Conservation (phyloP, 1,284 basidiomycete species). For the Sphagnurus paluster region DNA sequence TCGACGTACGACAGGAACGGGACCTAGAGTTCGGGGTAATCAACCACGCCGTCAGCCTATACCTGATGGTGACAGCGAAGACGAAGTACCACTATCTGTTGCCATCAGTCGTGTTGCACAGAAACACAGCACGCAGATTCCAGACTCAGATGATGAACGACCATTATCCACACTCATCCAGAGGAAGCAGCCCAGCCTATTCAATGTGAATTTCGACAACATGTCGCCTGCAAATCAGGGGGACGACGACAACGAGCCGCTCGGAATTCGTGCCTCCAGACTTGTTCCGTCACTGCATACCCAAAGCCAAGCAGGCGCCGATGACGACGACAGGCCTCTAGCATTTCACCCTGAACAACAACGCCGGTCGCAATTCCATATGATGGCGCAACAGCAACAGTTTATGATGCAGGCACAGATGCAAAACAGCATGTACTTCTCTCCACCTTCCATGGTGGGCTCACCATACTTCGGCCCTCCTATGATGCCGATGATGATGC, state of each 20-base stretch:
- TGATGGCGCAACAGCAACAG: conserved; percentile 56
- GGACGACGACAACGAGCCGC: conserved; percentile 68
- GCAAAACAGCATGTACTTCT: conserved; percentile 72
- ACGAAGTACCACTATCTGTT: conserved; percentile 72
- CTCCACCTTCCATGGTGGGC: conserved; percentile 62
- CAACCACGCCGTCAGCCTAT: conserved; percentile 17
- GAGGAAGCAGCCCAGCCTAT: conserved; percentile 50
- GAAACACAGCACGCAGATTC: conserved; percentile 34
- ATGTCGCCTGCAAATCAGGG: conserved; percentile 22
- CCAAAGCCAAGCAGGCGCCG: conserved; percentile 24
- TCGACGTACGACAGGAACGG: conserved; percentile 55
- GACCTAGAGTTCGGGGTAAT: conserved; percentile 46
- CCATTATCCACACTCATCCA: conserved; percentile 63
- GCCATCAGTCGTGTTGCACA: conserved; percentile 53
- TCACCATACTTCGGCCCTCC: conserved; percentile 60
- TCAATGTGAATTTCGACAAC: conserved; percentile 44
- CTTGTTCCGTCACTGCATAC: conserved; percentile 19
- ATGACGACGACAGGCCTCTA: conserved; percentile 69
- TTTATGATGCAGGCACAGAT: conserved; percentile 78
- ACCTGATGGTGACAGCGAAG: conserved; percentile 55
- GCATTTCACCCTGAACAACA: conserved; percentile 76
- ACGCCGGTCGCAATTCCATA: conserved; percentile 69
- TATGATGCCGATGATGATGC: conserved; percentile 50
- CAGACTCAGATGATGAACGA: conserved; percentile 71
- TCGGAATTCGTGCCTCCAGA: conserved; percentile 62